These are phyloP conservation scores for Hypomyces perniciosus DNA, from an alignment of 2,329 filamentous ascomycete species.

Conservation along the genomic window DNA sequence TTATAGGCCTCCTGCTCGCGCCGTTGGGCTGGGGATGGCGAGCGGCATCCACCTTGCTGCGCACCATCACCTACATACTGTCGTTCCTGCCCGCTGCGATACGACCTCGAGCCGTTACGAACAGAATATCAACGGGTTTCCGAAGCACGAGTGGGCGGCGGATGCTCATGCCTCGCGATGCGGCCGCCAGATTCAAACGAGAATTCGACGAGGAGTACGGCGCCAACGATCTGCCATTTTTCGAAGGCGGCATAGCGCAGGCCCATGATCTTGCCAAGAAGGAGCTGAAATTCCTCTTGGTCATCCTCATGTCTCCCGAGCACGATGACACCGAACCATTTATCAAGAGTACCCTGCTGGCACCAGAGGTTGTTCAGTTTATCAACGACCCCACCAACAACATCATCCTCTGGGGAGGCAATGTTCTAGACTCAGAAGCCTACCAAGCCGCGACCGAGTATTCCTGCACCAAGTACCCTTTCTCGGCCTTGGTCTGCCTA, in stretches of 20 bases:
- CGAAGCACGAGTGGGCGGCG: slow-evolving; percentile 64
- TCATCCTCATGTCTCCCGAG: slow-evolving; percentile 82
- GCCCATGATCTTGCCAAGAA: slow-evolving; percentile 85
- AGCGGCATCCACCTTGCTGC: slow-evolving; percentile 61
- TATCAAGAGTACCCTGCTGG: slow-evolving; percentile 73
- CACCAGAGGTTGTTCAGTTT: slow-evolving; percentile 66
- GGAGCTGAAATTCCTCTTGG: slow-evolving; percentile 85
- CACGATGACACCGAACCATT: slow-evolving; percentile 88
- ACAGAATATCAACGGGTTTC: slow-evolving; percentile 44
- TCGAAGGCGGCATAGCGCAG: slow-evolving; percentile 85
- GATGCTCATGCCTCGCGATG: slow-evolving; percentile 77
- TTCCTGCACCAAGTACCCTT: slow-evolving; percentile 87
- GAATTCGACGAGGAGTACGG: slow-evolving; percentile 96
- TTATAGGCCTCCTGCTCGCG: slow-evolving; percentile 71
- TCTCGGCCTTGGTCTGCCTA: slow-evolving; percentile 77
- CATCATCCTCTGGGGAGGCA: slow-evolving; percentile 87
- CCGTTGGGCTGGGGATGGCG: slow-evolving; percentile 76
- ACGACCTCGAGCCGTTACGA: slow-evolving; percentile 48
- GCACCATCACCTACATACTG: slow-evolving; percentile 70
- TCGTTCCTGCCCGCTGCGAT: slow-evolving; percentile 69
- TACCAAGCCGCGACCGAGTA: slow-evolving; percentile 88
- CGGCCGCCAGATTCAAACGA: slow-evolving; percentile 78
- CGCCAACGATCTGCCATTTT: slow-evolving; percentile 63
- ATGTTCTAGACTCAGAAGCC: slow-evolving; percentile 85
- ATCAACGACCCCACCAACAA: slow-evolving; percentile 70